Conservation (phyloP, 257 asterid genomes). For the Henckelia pumila region DNA sequence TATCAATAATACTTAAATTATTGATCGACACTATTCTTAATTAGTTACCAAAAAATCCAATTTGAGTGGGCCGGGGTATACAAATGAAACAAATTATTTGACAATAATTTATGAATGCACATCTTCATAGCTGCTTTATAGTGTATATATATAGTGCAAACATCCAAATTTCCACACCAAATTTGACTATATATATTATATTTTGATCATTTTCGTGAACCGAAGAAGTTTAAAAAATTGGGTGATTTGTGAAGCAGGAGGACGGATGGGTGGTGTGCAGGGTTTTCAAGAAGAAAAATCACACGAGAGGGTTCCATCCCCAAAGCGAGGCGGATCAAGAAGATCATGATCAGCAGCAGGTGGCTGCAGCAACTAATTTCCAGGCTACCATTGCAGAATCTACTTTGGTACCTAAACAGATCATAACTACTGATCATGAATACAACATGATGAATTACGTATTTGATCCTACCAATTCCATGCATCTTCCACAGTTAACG, state of each 20-base stretch:
- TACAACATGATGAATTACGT: constrained; percentile 9
- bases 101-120: too few species aligned
- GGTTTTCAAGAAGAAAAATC: constrained; percentile 74
- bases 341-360: constrained; percentile 5
- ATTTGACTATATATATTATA: too few species aligned
- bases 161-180: too few species aligned
- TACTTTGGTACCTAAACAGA: constrained; percentile 32
- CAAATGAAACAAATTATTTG: too few species aligned
- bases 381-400: constrained; percentile 11
- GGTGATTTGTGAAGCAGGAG: constrained; percentile 38
- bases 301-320: constrained; percentile 47
- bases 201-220: too few species aligned
- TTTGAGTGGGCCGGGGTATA: too few species aligned
- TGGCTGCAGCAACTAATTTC: constrained; percentile 27
- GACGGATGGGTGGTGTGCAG: constrained; percentile 92
- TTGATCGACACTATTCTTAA: too few species aligned
- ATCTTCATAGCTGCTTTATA: too few species aligned
- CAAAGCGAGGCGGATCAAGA: constrained; percentile 35
- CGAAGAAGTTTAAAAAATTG: neutral
- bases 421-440: constrained; percentile 21
- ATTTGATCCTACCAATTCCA: constrained; percentile 31
- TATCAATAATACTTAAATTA: too few species aligned
- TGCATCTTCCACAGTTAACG: constrained; percentile 56
- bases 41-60: too few species aligned
- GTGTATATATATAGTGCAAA: too few species aligned